phyloP scores from a whole-genome alignment of 1,284 basidiomycete species.

The Ceratobasidium sp. region DNA sequence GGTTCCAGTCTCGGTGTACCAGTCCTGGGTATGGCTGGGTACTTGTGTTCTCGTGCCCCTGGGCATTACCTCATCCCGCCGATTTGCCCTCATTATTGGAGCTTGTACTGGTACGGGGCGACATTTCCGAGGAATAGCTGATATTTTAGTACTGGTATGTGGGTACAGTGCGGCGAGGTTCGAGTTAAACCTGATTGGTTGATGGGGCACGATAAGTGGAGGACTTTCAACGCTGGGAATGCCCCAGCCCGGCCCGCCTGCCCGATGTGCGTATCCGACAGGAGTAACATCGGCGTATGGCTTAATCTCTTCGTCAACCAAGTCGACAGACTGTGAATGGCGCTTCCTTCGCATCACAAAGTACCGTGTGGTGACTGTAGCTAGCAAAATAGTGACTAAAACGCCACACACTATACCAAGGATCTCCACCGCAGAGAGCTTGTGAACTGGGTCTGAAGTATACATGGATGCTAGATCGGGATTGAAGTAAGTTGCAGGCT shows the following conservation, averaged over 20 bases:
- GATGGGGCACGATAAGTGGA: too few species aligned
- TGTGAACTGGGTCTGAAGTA: too few species aligned
- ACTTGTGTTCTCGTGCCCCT: conserved; percentile 6
- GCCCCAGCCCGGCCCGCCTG: conserved; percentile 14
- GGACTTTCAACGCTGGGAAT: background rate
- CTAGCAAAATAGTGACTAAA: background rate
- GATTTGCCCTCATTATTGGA: too few species aligned
- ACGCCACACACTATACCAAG: conserved; percentile 8
- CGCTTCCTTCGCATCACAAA: conserved; percentile 7
- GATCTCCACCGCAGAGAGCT: too few species aligned
- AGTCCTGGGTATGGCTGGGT: conserved; percentile 5
- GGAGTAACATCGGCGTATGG: conserved; percentile 12
- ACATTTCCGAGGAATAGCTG: too few species aligned
- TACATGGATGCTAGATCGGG: background rate
- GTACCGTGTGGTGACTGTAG: background rate
- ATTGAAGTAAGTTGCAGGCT: background rate
- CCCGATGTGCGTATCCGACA: conserved; percentile 6
- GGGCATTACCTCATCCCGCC: too few species aligned
- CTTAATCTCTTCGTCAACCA: conserved; percentile 1
- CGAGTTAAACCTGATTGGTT: too few species aligned
- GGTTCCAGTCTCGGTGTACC: background rate
- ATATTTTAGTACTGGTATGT: too few species aligned
- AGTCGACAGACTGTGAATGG: background rate
- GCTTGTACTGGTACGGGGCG: too few species aligned
- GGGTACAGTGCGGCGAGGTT: too few species aligned